These are phyloP conservation scores for Trichoderma sp. DNA, from an alignment of 2,329 filamentous ascomycete genomes.

Conservation along the genomic window DNA sequence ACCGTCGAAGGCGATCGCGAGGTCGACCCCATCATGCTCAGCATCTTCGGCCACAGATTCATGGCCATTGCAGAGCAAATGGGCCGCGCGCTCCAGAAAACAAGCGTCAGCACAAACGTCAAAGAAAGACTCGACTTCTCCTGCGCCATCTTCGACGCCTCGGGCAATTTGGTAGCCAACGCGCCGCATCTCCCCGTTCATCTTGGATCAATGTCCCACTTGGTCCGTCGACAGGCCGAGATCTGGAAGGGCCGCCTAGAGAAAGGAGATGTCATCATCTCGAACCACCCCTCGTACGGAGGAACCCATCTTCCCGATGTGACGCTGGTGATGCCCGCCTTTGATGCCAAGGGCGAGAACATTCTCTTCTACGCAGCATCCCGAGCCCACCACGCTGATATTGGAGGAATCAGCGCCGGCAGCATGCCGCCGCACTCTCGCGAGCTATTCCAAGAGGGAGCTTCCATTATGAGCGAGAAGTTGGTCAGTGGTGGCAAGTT, in stretches of 20 bases:
- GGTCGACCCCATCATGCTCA: conserved; percentile 76
- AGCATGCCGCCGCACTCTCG: conserved; percentile 77
- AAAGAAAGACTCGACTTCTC: conserved; percentile 83
- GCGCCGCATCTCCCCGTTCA: conserved; percentile 80
- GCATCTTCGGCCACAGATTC: conserved; percentile 79
- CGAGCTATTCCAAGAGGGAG: conserved; percentile 64
- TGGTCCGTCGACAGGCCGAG: conserved; percentile 73
- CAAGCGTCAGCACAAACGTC: conserved; percentile 77
- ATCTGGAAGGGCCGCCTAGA: conserved; percentile 79
- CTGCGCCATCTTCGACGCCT: conserved; percentile 75
- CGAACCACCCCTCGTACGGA: conserved; percentile 81
- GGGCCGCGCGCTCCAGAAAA: conserved; percentile 78
- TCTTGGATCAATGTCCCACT: conserved; percentile 80
- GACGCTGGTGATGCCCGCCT: conserved; percentile 77
- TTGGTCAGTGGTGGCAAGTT: conserved; percentile 76
- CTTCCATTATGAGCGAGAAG: conserved; percentile 65
- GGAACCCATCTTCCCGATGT: conserved; percentile 83
- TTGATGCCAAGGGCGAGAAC: conserved; percentile 62
- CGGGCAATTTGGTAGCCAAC: conserved; percentile 75
- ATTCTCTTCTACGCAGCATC: conserved; percentile 83
- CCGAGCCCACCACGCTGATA: conserved; percentile 81
- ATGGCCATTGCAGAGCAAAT: conserved; percentile 88
- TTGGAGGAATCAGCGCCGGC: conserved; percentile 77
- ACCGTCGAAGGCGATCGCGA: conserved; percentile 32
- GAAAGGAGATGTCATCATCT: conserved; percentile 78